Evolutionary conservation across 805 yeast species (phyloP), one percentile per base, ranked within the genome.

Genomic region (Cyberlindnera misumaiensis): DNA sequence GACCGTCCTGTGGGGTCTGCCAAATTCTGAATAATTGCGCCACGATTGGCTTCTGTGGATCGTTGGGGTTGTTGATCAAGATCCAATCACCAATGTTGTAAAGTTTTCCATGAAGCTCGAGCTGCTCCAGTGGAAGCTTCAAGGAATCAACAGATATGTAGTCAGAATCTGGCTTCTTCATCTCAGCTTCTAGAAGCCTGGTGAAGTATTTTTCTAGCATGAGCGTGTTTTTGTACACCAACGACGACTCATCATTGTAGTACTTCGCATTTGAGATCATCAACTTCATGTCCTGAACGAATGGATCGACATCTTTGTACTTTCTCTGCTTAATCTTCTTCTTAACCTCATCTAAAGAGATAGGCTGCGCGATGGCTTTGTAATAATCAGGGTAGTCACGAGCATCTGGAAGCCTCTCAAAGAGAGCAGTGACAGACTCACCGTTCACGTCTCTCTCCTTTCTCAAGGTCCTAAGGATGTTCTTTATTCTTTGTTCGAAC

Each of bases 11-110:
- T 26, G 33, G 32, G n/a, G 77, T 71, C 43, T 80, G 77, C 98
- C 98, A 93, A 44, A 93, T 74, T 53, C 96, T 74, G 65, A 90
- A 93, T 22, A 93, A 75, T 62, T 93, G 98, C 12, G 94, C 96
- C 27, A 88, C 85, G 15, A 89, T 89, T 12, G 98, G 97, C 58
- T 85, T 84, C 22, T 80, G 72, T 3, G 83, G 78, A 61, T 90
- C 97, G 59, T 88, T 89, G 14, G 88, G 87, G 56, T 93, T 93
- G 47, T 75, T 74, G 40, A 93, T 70, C 46, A 89, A 74, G 12
- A 90, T 86, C 97, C 97, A 93, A 60, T 89, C 96, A 46, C 98
- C 98, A 33, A 93, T 87, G 46, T 73, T 73, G 63, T 83, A 93
- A 5, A 68, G 67, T 47, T 77, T 79, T 3, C 88, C 93, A 47